phyloP scores from a whole-genome alignment of 1,284 basidiomycete species.

The Malassezia caprae region DNA sequence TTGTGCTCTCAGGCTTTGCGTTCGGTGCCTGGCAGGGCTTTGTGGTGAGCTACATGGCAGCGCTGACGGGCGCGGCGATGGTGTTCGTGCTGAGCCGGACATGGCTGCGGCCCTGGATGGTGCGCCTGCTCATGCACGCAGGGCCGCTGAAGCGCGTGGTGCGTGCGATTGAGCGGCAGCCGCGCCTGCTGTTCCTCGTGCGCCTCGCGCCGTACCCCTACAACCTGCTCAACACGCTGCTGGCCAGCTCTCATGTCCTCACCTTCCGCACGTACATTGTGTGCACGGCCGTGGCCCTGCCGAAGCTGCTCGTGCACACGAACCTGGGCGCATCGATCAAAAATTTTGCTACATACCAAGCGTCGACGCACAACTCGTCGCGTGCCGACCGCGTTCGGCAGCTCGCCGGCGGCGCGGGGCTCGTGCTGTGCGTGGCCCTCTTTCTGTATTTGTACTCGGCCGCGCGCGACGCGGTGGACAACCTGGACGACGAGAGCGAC shows the following conservation, averaged over 20 bases:
- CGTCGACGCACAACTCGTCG: neutral
- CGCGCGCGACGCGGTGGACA: conserved; percentile 68
- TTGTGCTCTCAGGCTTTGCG: conserved; percentile 74
- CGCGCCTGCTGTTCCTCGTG: conserved; percentile 71
- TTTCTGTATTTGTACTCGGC: conserved; percentile 68
- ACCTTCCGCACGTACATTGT: conserved; percentile 64
- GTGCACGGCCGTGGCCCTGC: conserved; percentile 69
- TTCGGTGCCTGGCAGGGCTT: conserved; percentile 70
- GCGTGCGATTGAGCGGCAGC: conserved; percentile 72
- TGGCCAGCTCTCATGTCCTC: conserved; percentile 74
- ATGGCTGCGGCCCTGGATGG: conserved; percentile 61
- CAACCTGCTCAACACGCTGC: conserved; percentile 79
- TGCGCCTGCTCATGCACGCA: conserved; percentile 59
- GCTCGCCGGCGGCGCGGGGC: conserved; percentile 61
- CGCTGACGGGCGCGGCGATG: conserved; percentile 64
- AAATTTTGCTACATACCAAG: conserved; percentile 64
- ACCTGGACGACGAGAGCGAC: conserved; percentile 52
- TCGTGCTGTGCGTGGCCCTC: conserved; percentile 63
- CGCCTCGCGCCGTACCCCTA: conserved; percentile 58
- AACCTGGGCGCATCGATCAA: conserved; percentile 69
- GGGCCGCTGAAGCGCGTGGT: conserved; percentile 55
- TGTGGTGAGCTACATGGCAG: conserved; percentile 71
- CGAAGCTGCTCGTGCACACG: conserved; percentile 77
- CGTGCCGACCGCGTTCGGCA: conserved; percentile 55
- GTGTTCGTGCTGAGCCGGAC: conserved; percentile 67